Conservation (phyloP, 495 filamentous ascomycete genomes). For the Cryomyces minteri region DNA sequence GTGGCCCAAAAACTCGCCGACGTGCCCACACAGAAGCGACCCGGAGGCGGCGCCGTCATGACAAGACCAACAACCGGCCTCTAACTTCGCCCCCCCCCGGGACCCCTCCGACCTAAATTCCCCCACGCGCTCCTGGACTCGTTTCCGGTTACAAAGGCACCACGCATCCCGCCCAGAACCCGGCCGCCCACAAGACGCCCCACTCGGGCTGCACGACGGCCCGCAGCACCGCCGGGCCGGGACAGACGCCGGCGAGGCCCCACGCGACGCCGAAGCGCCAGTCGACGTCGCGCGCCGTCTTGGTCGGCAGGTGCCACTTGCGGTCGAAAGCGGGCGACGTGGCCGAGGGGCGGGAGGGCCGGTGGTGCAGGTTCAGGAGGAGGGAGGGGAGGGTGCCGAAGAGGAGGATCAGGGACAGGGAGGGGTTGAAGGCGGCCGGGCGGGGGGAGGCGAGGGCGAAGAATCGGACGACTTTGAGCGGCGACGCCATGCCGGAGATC, state of each 20-base stretch:
- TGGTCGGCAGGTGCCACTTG: constrained; percentile 27
- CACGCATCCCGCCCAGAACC: constrained; percentile 19
- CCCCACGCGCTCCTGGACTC: too few relatives aligned
- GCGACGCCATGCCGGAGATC: constrained; percentile 35
- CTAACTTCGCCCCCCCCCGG: too few relatives aligned
- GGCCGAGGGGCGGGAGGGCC: constrained; percentile 4
- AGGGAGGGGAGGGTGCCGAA: constrained; percentile 31
- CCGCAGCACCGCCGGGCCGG: constrained; percentile 33
- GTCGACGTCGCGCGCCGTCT: constrained; percentile 31
- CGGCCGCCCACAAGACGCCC: constrained; percentile 29
- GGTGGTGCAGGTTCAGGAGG: constrained; percentile 17
- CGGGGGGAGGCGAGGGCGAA: constrained; percentile 29
- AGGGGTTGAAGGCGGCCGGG: constrained; percentile 31
- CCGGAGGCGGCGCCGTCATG: too few relatives aligned
- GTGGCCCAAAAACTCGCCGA: too few relatives aligned
- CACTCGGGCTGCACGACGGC: constrained; percentile 29
- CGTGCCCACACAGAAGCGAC: too few relatives aligned
- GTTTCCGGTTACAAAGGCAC: not conserved
- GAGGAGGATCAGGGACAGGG: constrained; percentile 29
- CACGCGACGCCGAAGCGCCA: constrained; percentile 35
- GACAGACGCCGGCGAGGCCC: constrained; percentile 37
- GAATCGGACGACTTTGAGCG: constrained; percentile 34
- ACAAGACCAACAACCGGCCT: too few relatives aligned
- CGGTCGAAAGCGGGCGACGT: constrained; percentile 24
- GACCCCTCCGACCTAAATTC: too few relatives aligned